These are phyloP conservation scores for Oxytropis ochrocephala DNA, from an alignment of 306 rosid species.

Conservation along the genomic window DNA sequence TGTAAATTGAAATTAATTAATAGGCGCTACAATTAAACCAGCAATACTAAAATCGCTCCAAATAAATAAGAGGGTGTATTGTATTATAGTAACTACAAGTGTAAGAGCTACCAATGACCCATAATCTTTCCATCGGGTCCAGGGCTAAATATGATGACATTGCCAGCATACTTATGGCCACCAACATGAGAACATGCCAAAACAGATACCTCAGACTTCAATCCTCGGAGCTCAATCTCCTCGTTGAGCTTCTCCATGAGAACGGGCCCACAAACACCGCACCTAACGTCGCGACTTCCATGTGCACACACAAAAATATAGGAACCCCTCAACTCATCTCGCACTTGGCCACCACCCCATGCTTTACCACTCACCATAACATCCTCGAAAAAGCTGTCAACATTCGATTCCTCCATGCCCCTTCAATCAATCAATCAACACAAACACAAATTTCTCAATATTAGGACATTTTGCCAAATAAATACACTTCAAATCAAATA, in stretches of 20 bases:
- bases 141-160: conserved; percentile 64
- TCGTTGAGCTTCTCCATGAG: conserved; percentile 57
- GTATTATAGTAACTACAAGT: not conserved
- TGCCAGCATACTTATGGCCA: conserved; percentile 95
- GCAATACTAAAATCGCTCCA: not conserved
- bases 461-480: not conserved
- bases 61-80: not conserved
- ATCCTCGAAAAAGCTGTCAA: conserved; percentile 68
- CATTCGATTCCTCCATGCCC: conserved; percentile 66
- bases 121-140: conserved; percentile 57
- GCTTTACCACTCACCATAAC: conserved; percentile 66
- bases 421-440: conserved; percentile 30
- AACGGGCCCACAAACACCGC: conserved; percentile 94
- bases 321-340: conserved; percentile 51
- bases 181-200: conserved; percentile 80
- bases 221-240: conserved; percentile 60
- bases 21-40: not conserved
- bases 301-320: conserved; percentile 86
- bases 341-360: conserved; percentile 51
- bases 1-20: conserved; percentile 16
- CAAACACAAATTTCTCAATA: not conserved
- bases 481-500: not conserved
- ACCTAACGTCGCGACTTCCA: conserved; percentile 82
- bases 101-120: conserved; percentile 72
- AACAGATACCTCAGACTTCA: conserved; percentile 57